phyloP scores from a whole-genome alignment of 805 yeast genomes.

The Ogataea polymorpha region DNA sequence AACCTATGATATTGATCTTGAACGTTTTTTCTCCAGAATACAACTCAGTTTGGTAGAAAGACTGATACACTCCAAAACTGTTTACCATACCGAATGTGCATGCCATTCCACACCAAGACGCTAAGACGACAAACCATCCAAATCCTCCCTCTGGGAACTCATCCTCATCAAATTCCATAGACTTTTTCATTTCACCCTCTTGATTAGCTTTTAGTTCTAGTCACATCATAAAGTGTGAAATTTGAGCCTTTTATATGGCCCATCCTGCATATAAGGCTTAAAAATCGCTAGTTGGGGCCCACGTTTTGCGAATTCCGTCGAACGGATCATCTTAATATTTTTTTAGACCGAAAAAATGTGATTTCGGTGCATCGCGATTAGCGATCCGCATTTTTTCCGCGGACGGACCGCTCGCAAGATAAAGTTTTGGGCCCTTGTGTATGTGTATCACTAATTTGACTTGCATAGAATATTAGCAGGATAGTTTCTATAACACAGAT shows the following conservation, averaged over 20 bases:
- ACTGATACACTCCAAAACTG: conserved; percentile 54
- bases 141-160: conserved; percentile 50
- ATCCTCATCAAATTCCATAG: conserved; percentile 10
- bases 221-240: no score
- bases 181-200: no score
- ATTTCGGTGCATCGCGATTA: no score
- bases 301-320: no score
- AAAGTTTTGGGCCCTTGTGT: background rate
- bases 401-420: no score
- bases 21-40: conserved; percentile 42
- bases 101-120: conserved; percentile 40
- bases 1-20: conserved; percentile 51
- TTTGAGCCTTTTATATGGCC: no score
- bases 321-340: no score
- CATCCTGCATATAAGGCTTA: no score
- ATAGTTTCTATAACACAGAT: background rate
- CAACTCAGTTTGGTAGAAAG: conserved; percentile 38
- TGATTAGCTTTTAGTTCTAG: no score
- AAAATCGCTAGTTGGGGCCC: no score
- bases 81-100: conserved; percentile 58
- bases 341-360: no score
- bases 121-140: conserved; percentile 53
- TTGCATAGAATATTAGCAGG: background rate
- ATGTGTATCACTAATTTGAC: background rate
- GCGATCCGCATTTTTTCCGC: no score